Conservation (phyloP, 2,329 filamentous ascomycete species). For the Diaporthe sp. region DNA sequence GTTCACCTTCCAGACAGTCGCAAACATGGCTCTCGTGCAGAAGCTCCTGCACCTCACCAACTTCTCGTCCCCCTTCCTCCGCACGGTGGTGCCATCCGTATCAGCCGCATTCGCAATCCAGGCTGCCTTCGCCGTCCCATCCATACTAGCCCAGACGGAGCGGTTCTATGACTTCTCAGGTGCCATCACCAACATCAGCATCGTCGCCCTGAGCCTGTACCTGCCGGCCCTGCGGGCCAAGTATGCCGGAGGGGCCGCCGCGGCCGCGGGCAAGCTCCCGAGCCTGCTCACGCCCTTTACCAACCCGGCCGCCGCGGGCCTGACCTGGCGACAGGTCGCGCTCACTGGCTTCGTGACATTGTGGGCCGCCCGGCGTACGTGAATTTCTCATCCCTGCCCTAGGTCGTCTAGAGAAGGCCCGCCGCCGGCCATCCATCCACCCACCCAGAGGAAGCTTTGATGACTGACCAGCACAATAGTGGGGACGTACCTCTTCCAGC, state of each 20-base stretch:
- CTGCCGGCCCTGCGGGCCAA: conserved; percentile 68
- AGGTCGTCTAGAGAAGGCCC: not conserved
- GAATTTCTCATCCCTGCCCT: no score
- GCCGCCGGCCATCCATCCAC: no score
- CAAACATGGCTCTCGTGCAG: conserved; percentile 48
- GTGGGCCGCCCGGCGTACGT: conserved; percentile 70
- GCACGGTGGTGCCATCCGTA: conserved; percentile 70
- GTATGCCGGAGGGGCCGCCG: conserved; percentile 52
- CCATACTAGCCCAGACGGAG: conserved; percentile 69
- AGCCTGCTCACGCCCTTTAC: conserved; percentile 57
- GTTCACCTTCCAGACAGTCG: not conserved
- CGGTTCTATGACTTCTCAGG: conserved; percentile 77
- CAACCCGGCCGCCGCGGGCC: conserved; percentile 49
- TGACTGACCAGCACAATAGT: conserved; percentile 51
- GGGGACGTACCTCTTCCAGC: conserved; percentile 71
- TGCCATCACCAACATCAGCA: conserved; percentile 73
- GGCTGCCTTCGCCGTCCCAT: conserved; percentile 70
- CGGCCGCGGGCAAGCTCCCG: conserved; percentile 48
- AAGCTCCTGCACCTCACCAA: conserved; percentile 68
- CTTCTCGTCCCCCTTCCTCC: conserved; percentile 70
- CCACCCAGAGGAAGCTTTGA: not conserved
- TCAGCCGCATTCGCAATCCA: conserved; percentile 73
- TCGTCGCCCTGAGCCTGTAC: conserved; percentile 70
- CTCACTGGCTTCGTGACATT: conserved; percentile 54
- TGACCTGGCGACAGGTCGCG: conserved; percentile 69